A percentile compares a stretch with the other conserved stretches of the same genome.
Conservation (phyloP, 345 rosid genomes). For the Stellera chamaejasme region DNA sequence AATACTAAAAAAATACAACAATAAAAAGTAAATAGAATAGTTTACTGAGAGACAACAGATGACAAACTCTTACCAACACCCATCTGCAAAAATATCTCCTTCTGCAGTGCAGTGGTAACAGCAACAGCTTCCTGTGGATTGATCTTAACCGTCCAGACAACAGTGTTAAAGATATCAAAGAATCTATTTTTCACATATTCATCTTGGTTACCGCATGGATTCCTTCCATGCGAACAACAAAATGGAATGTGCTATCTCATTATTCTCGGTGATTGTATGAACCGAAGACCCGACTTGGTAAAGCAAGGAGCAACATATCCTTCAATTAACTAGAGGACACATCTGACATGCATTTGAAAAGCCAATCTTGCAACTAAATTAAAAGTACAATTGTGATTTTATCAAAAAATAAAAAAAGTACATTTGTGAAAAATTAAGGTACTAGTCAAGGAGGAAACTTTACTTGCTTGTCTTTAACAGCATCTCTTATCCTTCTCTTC, state of each 20-base stretch:
- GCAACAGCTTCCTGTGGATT: constrained; percentile 72
- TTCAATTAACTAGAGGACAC: too few species aligned
- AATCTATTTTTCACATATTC: too few species aligned
- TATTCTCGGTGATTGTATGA: too few species aligned
- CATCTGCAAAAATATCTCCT: constrained; percentile 73
- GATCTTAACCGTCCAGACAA: constrained; percentile 6
- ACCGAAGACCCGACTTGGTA: too few species aligned
- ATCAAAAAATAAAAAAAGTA: too few species aligned
- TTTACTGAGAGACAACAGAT: background rate
- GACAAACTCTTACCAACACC: constrained; percentile 48
- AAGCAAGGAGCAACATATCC: too few species aligned
- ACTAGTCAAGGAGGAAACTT: background rate
- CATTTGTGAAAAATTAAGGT: background rate
- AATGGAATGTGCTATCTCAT: too few species aligned
- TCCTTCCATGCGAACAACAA: too few species aligned
- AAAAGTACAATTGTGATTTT: too few species aligned
- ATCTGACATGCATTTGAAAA: too few species aligned
- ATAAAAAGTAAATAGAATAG: background rate
- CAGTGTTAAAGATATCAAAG: background rate
- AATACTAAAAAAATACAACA: background rate
- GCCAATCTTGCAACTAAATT: too few species aligned
- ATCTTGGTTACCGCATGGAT: too few species aligned
- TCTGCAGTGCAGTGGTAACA: constrained; percentile 65
- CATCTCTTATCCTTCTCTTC: constrained; percentile 70
- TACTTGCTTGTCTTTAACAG: constrained; percentile 72